Conservation (phyloP, 768 basidiomycete species). For the Gymnopilus junonius region DNA sequence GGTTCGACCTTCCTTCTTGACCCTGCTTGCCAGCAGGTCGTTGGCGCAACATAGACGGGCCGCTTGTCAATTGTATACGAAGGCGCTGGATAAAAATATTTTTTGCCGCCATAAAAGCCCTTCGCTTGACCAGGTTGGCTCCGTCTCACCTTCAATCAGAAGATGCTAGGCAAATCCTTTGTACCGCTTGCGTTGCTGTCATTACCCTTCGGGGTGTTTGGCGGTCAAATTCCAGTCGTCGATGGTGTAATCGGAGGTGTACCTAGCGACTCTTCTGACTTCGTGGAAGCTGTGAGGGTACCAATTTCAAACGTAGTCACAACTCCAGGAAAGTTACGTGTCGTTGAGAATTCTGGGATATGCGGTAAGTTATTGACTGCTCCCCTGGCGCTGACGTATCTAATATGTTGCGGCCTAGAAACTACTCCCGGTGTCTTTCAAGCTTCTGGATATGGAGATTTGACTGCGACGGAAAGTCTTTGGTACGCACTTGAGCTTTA, state of each 20-base stretch:
- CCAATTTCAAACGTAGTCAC: constrained; percentile 24
- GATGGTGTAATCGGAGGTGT: constrained; percentile 58
- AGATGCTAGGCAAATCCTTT: constrained; percentile 4
- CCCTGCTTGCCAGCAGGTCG: constrained; percentile 4
- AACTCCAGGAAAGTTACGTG: constrained; percentile 54
- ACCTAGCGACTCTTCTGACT: constrained; percentile 18
- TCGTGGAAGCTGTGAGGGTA: not conserved
- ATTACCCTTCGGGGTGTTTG: constrained; percentile 13
- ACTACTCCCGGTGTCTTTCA: constrained; percentile 63
- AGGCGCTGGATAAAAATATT: constrained; percentile 8
- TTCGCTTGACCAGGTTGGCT: not conserved
- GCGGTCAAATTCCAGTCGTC: constrained; percentile 50
- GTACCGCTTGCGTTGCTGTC: not conserved
- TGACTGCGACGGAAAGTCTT: constrained; percentile 57
- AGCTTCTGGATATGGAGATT: constrained; percentile 67
- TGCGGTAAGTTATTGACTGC: constrained; percentile 45
- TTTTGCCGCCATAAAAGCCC: constrained; percentile 1
- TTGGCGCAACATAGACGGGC: not conserved
- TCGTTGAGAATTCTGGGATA: constrained; percentile 64
- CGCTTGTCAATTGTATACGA: not conserved
- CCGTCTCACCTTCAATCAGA: not conserved
- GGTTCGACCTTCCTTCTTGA: not conserved
- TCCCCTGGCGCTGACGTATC: not conserved
- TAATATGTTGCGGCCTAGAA: constrained; percentile 36
- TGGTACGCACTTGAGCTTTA: constrained; percentile 40